Evolutionary conservation across 1,284 basidiomycete species (phyloP), one percentile per base, ranked within the genome.

Genomic region (Tylopilus sp.): DNA sequence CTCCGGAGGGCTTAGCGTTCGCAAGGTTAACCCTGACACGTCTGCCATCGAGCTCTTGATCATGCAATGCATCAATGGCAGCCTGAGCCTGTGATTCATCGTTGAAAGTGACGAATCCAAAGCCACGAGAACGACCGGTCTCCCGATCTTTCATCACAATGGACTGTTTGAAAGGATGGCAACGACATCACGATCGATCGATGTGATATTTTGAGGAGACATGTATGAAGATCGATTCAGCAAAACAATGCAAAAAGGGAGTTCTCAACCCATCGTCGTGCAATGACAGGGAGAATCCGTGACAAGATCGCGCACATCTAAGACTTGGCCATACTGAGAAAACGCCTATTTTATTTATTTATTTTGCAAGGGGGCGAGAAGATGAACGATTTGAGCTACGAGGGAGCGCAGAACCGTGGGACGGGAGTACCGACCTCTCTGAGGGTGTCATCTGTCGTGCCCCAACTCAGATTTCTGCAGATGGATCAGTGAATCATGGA

Each of bases 81-180:
- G 77, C 77, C 32, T 94, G 75, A 57, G 94, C 94, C 74, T 96
- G 88, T 2, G 60, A 43, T 4, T 50, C 14, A 43, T 54, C 68
- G 69, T 66, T 68, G 73, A 80, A 92, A 53, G 92, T 94, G 65
- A 98, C 94, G 73, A 97, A 97, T 61, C 94, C 94, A 74, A 98
- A 98, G 70, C 94, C 92, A 70, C 94, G 92, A 62, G 94, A 96
- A 69, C 94, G 92, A 63, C 91, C 90, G 60, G 94, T 96, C 71
- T 96, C 94, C 69, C 94, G 91, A 77, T 97, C 94, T 78, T 90
- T 91, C 94, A 96, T 96, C 76, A 97, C 94, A 74, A 94, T 91
- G 65, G 87, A 88, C 91, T 94, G 61, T 71, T 58, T 50, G 52
- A 43, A 51, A 33, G 19, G 32, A 62, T 35, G 37, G 25, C 28